Evolutionary conservation across 1,139 yeast species (phyloP), one percentile per base, ranked within the genome.

Genomic region (Lodderomyces beijingensis): DNA sequence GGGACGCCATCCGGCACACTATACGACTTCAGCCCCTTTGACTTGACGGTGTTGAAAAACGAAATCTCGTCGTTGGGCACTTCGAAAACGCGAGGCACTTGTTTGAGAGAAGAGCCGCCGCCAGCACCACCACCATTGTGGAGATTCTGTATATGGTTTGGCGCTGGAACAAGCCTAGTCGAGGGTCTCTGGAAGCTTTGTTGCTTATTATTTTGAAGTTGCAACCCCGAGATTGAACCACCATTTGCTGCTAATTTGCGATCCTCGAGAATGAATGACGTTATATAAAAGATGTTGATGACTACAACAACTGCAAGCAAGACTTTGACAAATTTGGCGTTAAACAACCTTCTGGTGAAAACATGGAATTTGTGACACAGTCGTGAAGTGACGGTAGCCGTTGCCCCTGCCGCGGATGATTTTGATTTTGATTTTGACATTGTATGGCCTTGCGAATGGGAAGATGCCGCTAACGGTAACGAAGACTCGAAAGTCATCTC

Each of bases 281-380:
- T 37, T 16, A 50, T 39, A 29, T 48, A 52, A 14, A 51, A 38
- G 2, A 51, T 35, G 34, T 52, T 52, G 4, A 44, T 30, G 10
- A 51, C 18, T n/a, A 51, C 50, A 16, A 51, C 41, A 7, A 50
- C 30, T n/a, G 49, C 45, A 15, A 51, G 37, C 13, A 49, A 32
- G 14, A 49, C 41, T 33, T 49, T 51, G 33, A 51, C 37, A 14
- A 46, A 25, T 28, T 46, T 43, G 2, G 50, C 50, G 26, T 23
- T 23, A n/a, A n/a, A n/a, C n/a, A n/a, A n/a, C n/a, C n/a, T n/a
- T n/a, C n/a, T n/a, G n/a, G n/a, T n/a, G n/a, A n/a, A n/a, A n/a
- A n/a, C n/a, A n/a, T n/a, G n/a, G n/a, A n/a, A n/a, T n/a, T n/a
- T n/a, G n/a, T n/a, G n/a, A n/a, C n/a, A n/a, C n/a, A n/a, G n/a